Evolutionary conservation across 2,329 filamentous ascomycete species (phyloP), one percentile per base, ranked within the genome.

Genomic region (Stemphylium beticola): DNA sequence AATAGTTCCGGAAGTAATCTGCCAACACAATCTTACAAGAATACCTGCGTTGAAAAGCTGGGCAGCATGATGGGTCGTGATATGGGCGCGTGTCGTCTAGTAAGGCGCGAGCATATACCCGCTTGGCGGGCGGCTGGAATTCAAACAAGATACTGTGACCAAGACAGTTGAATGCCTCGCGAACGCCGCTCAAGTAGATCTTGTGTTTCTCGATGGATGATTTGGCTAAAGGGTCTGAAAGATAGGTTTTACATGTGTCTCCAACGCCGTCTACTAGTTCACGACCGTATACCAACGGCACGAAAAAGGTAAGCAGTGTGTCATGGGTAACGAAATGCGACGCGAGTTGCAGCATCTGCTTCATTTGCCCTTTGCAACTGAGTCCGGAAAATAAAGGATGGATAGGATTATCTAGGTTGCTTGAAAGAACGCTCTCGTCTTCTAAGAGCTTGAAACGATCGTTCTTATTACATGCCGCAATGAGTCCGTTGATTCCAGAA

Each of bases 381-480:
- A 64, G 49, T 34, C 62, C 68, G 26, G 51, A 52, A 34, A 75
- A 74, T 2, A 74, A 56, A 20, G 68, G 62, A 56, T 75, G 72
- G 18, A 76, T 66, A 2, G 51, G 9, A 22, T 67, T 70, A 32
- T 68, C 53, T 5, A 75, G 55, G 34, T 75, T 53, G 10, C 62
- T 61, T 15, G 54, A 38, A 9, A 54, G 57, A 4, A 70, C 57
- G 6, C 45, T 44, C 11, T 63, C 50, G 34, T 72, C 66, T 33
- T 72, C 60, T 15, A 72, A 61, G 15, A 75, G 66, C 4, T 63
- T 61, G 43, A 72, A 72, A 36, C 69, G 66, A 47, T 75, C 72
- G 22, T 67, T 53, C 2, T 44, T 64, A 39, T 73, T 72, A 6
- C 63, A 65, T 44, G 57, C 57, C 24, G 56, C 56, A 39, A 69